Evolutionary conservation across 768 basidiomycete genomes (phyloP), one percentile per base, ranked within the genome.

Genomic region (Hygrophorus pudorinus): DNA sequence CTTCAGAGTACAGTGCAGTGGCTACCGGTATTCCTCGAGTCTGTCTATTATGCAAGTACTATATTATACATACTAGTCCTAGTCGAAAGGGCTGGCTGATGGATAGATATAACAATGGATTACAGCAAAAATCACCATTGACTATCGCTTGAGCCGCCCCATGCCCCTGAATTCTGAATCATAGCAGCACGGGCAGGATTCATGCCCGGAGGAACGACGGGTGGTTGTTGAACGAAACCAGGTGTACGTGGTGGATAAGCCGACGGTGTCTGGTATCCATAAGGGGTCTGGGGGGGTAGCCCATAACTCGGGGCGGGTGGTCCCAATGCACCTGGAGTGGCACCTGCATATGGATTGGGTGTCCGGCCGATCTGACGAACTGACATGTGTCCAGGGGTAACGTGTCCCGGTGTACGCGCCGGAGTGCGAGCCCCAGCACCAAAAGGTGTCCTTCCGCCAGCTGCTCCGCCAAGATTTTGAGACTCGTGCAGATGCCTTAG

Each of bases 381-480:
- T 14, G 87, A 90, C 62, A 79, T 68, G 54, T 78, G 82, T 1
- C 86, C 85, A n/a, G 87, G 85, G 7, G 85, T 88, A n/a, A 72
- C 67, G 48, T 73, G 73, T n/a, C 78, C 85, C 10, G 77, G 73
- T 11, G 79, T 80, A 28, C 85, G 74, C 16, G 75, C 86, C 41
- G 86, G 86, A 1, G 86, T 89, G 28, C 85, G 77, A n/a, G 66
- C 63, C 36, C 81, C 83, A 21, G 79, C 78, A 45, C 73, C 79
- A 50, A 80, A 89, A 0, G 90, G 88, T 0, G 90, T 92, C 58
- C 82, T 88, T 7, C 81, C 82, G 36, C 82, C 80, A 32, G 71
- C 63, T 4, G 62, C 52, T 55, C 65, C 57, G 49, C 71, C 58
- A 58, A 75, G 46, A 67, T 68, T 71, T 70, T 84, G 70, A n/a